phyloP scores from a whole-genome alignment of 768 basidiomycete species.

The Favolaschia claudopus region DNA sequence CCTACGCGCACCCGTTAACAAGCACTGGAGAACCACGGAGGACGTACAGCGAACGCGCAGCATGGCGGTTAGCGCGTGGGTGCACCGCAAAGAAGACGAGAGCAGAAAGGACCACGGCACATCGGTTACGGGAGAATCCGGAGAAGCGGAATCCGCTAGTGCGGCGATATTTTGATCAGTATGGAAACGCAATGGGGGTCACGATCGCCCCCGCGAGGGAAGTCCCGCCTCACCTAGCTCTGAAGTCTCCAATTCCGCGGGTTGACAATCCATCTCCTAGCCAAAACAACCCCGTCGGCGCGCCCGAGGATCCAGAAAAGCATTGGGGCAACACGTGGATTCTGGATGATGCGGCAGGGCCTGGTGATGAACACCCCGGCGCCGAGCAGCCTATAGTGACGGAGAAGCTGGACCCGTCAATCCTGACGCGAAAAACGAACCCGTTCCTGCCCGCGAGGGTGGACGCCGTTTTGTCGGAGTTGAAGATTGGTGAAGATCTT shows the following conservation, averaged over 20 bases:
- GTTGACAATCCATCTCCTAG: background rate
- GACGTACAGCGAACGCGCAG: background rate
- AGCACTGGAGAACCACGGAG: background rate
- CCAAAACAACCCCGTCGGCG: too few relatives aligned
- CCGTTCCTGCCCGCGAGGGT: constrained; percentile 31
- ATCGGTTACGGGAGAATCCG: background rate
- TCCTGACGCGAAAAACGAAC: constrained; percentile 21
- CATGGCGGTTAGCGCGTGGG: background rate
- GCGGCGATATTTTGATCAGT: background rate
- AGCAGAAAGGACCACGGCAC: background rate
- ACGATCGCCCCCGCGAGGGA: constrained; percentile 10
- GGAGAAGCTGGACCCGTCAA: background rate
- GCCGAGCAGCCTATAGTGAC: background rate
- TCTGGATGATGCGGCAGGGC: background rate
- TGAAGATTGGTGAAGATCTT: constrained; percentile 31
- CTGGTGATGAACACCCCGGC: background rate
- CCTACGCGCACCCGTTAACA: background rate
- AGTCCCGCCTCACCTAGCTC: constrained; percentile 5
- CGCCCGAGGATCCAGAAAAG: too few relatives aligned
- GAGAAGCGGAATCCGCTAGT: background rate
- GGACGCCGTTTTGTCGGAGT: constrained; percentile 8
- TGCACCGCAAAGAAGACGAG: background rate
- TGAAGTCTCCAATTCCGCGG: background rate
- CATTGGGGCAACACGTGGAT: constrained; percentile 3
- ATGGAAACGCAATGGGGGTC: constrained; percentile 19